Evolutionary conservation across 2,329 filamentous ascomycete genomes (phyloP).

Genomic region (Fusarium veterinarium): DNA sequence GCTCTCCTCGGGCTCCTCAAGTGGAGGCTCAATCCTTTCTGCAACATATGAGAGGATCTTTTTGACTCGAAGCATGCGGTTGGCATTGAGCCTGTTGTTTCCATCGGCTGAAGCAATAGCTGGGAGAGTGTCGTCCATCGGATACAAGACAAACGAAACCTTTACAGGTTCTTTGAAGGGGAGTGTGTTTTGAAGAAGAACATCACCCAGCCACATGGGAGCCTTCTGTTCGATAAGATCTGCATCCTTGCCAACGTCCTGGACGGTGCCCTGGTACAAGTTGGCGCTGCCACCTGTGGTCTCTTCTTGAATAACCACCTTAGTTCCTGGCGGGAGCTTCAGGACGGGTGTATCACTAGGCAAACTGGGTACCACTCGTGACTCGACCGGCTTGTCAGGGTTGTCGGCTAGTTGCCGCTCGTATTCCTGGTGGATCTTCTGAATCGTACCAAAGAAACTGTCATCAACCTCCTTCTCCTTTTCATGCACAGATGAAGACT

Average conservation of each 20-base stretch:
- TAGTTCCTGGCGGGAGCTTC: slow-evolving; percentile 75
- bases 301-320: slow-evolving; percentile 77
- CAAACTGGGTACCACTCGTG: slow-evolving; percentile 74
- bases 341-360: slow-evolving; percentile 81
- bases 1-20: slow-evolving; percentile 67
- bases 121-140: slow-evolving; percentile 76
- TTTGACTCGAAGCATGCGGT: slow-evolving; percentile 93
- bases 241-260: slow-evolving; percentile 78
- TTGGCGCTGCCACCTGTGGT: slow-evolving; percentile 78
- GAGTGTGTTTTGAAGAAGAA: slow-evolving; percentile 84
- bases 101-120: slow-evolving; percentile 79
- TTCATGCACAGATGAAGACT: slow-evolving; percentile 72
- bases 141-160: slow-evolving; percentile 92
- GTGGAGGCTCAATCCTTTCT: slow-evolving; percentile 85
- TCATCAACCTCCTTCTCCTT: slow-evolving; percentile 81
- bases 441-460: slow-evolving; percentile 77
- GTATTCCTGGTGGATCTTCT: slow-evolving; percentile 79
- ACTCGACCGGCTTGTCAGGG: slow-evolving; percentile 67
- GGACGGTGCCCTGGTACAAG: slow-evolving; percentile 90
- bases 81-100: slow-evolving; percentile 93
- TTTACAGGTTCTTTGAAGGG: slow-evolving; percentile 93
- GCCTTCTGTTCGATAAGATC: slow-evolving; percentile 87
- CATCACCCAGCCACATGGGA: slow-evolving; percentile 92
- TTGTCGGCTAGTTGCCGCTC: slow-evolving; percentile 72
- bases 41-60: slow-evolving; percentile 95